A percentile compares a stretch with the other conserved stretches of the same genome.
phyloP scores from a whole-genome alignment of 2,329 filamentous ascomycete species.

The Aspergillus udagawae region DNA sequence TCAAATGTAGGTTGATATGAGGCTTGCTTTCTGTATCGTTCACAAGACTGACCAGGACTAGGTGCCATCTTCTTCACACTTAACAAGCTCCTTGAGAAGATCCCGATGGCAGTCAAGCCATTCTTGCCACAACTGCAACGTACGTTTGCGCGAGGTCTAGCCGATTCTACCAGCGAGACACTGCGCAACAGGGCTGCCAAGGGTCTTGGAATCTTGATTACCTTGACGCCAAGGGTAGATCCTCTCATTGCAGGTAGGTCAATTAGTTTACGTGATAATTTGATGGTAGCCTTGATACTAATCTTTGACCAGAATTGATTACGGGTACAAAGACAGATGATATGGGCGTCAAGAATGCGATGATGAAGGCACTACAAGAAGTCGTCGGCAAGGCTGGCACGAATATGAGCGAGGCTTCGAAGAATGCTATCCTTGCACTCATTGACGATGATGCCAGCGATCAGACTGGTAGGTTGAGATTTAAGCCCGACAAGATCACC shows the following conservation, averaged over 20 bases:
- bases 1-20: constrained; percentile 57
- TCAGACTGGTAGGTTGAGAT: constrained; percentile 54
- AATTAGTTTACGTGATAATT: not conserved
- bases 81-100: constrained; percentile 94
- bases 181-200: constrained; percentile 85
- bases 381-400: constrained; percentile 90
- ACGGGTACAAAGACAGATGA: constrained; percentile 92
- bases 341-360: constrained; percentile 82
- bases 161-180: constrained; percentile 86
- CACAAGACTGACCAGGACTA: constrained; percentile 21
- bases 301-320: constrained; percentile 65
- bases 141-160: constrained; percentile 93
- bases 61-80: constrained; percentile 89
- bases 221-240: constrained; percentile 90
- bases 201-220: constrained; percentile 91
- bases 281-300: constrained; percentile 5
- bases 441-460: constrained; percentile 83
- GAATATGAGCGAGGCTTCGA: constrained; percentile 91
- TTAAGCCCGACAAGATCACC: not conserved
- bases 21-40: not conserved
- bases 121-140: constrained; percentile 95
- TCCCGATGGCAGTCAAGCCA: constrained; percentile 89
- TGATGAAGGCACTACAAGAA: constrained; percentile 95
- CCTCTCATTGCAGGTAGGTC: constrained; percentile 67
- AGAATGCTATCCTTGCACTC: constrained; percentile 76